These are phyloP conservation scores for Ascosphaera aggregata DNA, from an alignment of 2,329 filamentous ascomycete species.

Conservation along the genomic window DNA sequence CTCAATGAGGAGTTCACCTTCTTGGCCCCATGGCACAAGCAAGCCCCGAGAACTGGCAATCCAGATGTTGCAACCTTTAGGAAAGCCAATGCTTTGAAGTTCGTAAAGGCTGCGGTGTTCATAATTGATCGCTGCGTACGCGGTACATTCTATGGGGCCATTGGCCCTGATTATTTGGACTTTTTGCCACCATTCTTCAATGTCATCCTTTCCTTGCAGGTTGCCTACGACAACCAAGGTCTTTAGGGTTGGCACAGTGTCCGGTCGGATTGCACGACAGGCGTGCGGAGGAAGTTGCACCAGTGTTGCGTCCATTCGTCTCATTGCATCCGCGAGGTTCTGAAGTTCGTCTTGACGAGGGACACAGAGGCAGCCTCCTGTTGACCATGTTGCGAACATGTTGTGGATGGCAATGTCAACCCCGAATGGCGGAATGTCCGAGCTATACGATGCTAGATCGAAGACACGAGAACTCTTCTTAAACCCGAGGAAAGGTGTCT, in stretches of 20 bases:
- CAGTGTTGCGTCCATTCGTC: constrained; percentile 24
- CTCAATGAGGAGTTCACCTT: constrained; percentile 66
- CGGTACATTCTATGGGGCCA: constrained; percentile 12
- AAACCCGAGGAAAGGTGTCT: not conserved
- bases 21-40: constrained; percentile 47
- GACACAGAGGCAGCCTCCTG: constrained; percentile 22
- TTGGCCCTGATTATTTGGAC: constrained; percentile 17
- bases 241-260: constrained; percentile 15
- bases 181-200: constrained; percentile 8
- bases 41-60: constrained; percentile 1
- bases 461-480: constrained; percentile 6
- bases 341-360: constrained; percentile 18
- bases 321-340: constrained; percentile 21
- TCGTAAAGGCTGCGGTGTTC: not conserved
- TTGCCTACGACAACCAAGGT: constrained; percentile 13
- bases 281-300: constrained; percentile 33
- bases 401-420: constrained; percentile 10
- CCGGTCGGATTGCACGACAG: constrained; percentile 17
- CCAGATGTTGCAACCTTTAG: constrained; percentile 1
- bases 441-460: constrained; percentile 19
- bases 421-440: constrained; percentile 13
- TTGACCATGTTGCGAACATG: constrained; percentile 10
- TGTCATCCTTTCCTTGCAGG: constrained; percentile 7
- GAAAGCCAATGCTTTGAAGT: not conserved
- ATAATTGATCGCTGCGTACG: constrained; percentile 7